phyloP scores from a whole-genome alignment of 106 monocot species.

The Acanthochlamys bracteata region DNA sequence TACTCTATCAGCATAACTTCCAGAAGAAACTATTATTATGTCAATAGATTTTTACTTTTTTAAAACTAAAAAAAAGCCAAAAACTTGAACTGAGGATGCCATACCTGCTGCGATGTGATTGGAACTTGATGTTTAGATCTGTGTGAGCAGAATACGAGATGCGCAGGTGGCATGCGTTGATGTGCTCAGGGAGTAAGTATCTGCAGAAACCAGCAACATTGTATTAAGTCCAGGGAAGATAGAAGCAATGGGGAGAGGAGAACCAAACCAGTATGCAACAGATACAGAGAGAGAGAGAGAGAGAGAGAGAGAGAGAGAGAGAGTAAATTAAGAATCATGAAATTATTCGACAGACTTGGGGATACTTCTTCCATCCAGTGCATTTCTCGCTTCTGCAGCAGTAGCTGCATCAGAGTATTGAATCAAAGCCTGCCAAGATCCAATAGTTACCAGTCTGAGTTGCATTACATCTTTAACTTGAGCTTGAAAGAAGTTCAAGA shows the following conservation, averaged over 20 bases:
- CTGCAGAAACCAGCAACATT: constrained; percentile 19
- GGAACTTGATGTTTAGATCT: constrained; percentile 97
- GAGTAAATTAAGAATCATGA: constrained; percentile 2
- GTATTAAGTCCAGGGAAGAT: no score
- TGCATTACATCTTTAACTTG: not conserved
- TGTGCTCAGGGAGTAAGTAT: constrained; percentile 91
- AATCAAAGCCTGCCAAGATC: constrained; percentile 46
- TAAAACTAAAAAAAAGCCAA: no score
- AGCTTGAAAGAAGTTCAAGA: not conserved
- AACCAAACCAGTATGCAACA: not conserved
- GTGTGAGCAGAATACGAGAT: constrained; percentile 95
- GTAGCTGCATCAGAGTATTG: constrained; percentile 66
- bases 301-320: not conserved
- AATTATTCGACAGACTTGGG: constrained; percentile 39
- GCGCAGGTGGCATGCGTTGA: constrained; percentile 70
- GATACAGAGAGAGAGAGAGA: not conserved
- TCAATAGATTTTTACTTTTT: no score
- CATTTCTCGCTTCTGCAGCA: constrained; percentile 53
- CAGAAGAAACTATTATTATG: no score
- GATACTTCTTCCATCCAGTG: constrained; percentile 75
- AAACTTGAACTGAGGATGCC: not conserved
- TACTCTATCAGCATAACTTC: no score
- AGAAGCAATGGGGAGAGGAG: no score
- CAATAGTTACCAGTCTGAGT: constrained; percentile 1
- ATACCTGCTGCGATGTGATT: constrained; percentile 97